These are phyloP conservation scores for Tarenaya hassleriana DNA, from an alignment of 345 rosid genomes.

Conservation along the genomic window DNA sequence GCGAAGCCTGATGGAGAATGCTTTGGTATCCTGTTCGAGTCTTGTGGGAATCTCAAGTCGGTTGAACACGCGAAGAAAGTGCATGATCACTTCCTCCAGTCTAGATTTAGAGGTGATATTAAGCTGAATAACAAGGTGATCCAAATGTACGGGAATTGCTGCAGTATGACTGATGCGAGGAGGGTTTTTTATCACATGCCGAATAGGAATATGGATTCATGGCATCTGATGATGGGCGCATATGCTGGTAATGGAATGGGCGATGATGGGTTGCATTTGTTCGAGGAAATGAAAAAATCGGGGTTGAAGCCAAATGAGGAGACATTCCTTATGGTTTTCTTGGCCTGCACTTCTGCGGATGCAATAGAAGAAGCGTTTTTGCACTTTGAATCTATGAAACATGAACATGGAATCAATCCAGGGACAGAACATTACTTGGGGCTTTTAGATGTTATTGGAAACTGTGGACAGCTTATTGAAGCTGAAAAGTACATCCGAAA, in stretches of 20 bases:
- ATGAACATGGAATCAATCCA: conserved; percentile 44
- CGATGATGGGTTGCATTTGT: conserved; percentile 64
- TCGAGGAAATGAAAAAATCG: conserved; percentile 47
- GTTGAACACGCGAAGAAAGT: conserved; percentile 68
- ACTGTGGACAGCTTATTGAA: conserved; percentile 57
- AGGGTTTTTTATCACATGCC: conserved; percentile 77
- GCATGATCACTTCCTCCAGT: conserved; percentile 66
- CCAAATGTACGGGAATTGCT: conserved; percentile 54
- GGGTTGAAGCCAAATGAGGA: conserved; percentile 48
- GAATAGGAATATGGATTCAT: conserved; percentile 54
- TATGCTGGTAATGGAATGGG: conserved; percentile 57
- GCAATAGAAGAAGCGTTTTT: conserved; percentile 65
- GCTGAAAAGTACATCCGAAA: conserved; percentile 41
- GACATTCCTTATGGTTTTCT: conserved; percentile 50
- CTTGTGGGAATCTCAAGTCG: conserved; percentile 35
- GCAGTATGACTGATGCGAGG: conserved; percentile 51
- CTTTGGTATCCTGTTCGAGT: conserved; percentile 42
- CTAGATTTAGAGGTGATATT: conserved; percentile 47
- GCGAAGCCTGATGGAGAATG: conserved; percentile 49
- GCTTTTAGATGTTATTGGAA: conserved; percentile 57
- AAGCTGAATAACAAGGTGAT: conserved; percentile 47
- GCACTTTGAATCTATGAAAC: conserved; percentile 56
- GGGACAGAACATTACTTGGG: conserved; percentile 49
- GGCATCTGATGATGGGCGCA: conserved; percentile 67
- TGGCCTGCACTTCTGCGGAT: conserved; percentile 57